Evolutionary conservation across 2,329 filamentous ascomycete genomes (phyloP).

Genomic region (Fusarium multiceps): DNA sequence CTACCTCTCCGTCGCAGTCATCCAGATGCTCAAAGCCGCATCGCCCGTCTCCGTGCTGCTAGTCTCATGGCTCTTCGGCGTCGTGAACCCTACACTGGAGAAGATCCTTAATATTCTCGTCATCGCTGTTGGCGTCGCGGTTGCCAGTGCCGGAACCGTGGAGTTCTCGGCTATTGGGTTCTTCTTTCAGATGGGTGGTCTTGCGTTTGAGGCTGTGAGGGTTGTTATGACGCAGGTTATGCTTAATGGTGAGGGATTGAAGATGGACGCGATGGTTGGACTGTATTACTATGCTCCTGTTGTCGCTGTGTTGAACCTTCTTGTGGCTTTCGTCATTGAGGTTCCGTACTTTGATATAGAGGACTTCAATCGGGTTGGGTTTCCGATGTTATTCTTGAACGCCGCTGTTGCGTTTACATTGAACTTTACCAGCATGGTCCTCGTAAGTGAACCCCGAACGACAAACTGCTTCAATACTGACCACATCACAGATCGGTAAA

Average conservation of each 20-base stretch:
- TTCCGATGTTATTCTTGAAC: background rate
- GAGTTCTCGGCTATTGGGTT: constrained; percentile 9
- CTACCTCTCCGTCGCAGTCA: constrained; percentile 16
- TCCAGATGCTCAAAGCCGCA: constrained; percentile 22
- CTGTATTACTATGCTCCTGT: constrained; percentile 31
- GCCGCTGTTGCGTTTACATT: constrained; percentile 9
- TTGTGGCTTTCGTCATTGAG: constrained; percentile 4
- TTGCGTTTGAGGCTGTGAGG: constrained; percentile 25
- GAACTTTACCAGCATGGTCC: constrained; percentile 23
- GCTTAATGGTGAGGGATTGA: constrained; percentile 25
- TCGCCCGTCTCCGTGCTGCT: constrained; percentile 9
- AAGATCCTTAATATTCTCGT: constrained; percentile 9
- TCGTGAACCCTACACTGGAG: constrained; percentile 1
- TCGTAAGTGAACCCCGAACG: too few relatives aligned
- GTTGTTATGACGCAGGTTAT: constrained; percentile 34
- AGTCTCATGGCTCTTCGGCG: constrained; percentile 8
- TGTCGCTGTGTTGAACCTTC: constrained; percentile 5
- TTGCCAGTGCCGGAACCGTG: constrained; percentile 7
- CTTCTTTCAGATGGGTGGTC: constrained; percentile 3
- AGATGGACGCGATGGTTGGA: constrained; percentile 33
- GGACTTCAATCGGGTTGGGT: background rate
- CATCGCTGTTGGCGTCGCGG: background rate
- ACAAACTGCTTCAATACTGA: too few relatives aligned
- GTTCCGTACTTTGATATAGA: constrained; percentile 6
- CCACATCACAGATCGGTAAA: constrained; percentile 17